Percentiles rank a stretch among this genome's conserved stretches.
Conservation (phyloP, 2,329 filamentous ascomycete genomes). For the Scedosporium boydii region DNA sequence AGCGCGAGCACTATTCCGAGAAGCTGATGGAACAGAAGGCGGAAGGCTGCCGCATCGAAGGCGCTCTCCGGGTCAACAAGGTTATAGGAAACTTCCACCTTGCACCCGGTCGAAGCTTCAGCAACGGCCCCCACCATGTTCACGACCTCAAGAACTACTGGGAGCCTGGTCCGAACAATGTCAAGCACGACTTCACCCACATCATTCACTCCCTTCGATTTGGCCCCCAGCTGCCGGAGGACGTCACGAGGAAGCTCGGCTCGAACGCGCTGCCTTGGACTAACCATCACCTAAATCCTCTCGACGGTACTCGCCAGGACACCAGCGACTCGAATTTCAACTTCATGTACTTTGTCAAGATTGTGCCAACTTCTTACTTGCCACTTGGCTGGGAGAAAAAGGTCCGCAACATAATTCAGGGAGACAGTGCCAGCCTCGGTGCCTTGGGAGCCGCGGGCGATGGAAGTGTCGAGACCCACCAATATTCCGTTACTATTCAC, state of each 20-base stretch:
- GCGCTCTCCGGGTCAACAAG: slow-evolving; percentile 90
- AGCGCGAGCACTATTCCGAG: slow-evolving; percentile 87
- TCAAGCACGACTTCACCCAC: slow-evolving; percentile 81
- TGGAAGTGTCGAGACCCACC: slow-evolving; percentile 91
- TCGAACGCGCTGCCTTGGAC: slow-evolving; percentile 54
- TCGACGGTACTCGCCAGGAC: slow-evolving; percentile 69
- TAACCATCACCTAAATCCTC: slow-evolving; percentile 84
- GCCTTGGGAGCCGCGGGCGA: slow-evolving; percentile 54
- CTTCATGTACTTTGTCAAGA: slow-evolving; percentile 99
- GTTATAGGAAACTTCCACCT: slow-evolving; percentile 98
- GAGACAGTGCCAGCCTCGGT: slow-evolving; percentile 53
- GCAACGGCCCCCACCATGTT: slow-evolving; percentile 92
- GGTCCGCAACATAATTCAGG: slow-evolving; percentile 25
- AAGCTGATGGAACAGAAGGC: slow-evolving; percentile 77
- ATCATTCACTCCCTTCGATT: slow-evolving; percentile 83
- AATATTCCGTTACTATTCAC: slow-evolving; percentile 96
- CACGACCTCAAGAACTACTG: slow-evolving; percentile 97
- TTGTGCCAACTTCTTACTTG: slow-evolving; percentile 90
- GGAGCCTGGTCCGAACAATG: slow-evolving; percentile 43
- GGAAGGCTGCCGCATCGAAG: slow-evolving; percentile 92
- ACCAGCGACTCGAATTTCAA: slow-evolving; percentile 81
- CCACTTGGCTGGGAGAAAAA: slow-evolving; percentile 78
- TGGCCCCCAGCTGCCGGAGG: slow-evolving; percentile 78
- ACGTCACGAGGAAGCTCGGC: slow-evolving; percentile 52
- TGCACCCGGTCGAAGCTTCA: slow-evolving; percentile 91